Evolutionary conservation across 139 green algal species (phyloP).

Genomic region (Ettlia oleoabundans): DNA sequence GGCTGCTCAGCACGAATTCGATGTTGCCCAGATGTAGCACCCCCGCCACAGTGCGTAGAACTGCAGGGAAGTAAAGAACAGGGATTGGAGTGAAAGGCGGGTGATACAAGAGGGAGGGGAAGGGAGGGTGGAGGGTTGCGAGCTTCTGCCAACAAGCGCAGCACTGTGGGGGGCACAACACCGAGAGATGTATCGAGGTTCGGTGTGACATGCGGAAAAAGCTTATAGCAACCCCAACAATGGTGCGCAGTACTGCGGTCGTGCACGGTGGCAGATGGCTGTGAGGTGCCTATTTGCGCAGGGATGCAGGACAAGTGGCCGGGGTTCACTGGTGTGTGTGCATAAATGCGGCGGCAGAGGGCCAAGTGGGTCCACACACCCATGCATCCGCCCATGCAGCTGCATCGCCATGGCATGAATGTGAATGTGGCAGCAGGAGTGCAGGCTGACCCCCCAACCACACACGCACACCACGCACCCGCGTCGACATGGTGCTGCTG

Average conservation of each 20-base stretch:
- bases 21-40: conserved; percentile 94
- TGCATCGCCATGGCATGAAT: no score
- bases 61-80: neutral
- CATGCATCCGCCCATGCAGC: neutral
- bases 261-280: no score
- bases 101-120: neutral
- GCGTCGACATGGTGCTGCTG: conserved; percentile 27
- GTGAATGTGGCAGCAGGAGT: no score
- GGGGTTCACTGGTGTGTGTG: no score
- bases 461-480: neutral
- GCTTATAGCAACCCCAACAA: no score
- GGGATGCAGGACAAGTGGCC: neutral
- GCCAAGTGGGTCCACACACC: no score
- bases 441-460: neutral
- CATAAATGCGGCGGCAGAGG: no score
- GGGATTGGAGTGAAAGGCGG: neutral
- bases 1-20: neutral
- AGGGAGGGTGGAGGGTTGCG: neutral
- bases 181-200: no score
- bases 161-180: neutral
- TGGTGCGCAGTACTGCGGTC: no score
- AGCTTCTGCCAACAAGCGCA: neutral
- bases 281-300: no score
- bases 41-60: conserved; percentile 80
- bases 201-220: no score